Evolutionary conservation across 164 flowering plant species (phyloP).

Genomic region (Sedum album): DNA sequence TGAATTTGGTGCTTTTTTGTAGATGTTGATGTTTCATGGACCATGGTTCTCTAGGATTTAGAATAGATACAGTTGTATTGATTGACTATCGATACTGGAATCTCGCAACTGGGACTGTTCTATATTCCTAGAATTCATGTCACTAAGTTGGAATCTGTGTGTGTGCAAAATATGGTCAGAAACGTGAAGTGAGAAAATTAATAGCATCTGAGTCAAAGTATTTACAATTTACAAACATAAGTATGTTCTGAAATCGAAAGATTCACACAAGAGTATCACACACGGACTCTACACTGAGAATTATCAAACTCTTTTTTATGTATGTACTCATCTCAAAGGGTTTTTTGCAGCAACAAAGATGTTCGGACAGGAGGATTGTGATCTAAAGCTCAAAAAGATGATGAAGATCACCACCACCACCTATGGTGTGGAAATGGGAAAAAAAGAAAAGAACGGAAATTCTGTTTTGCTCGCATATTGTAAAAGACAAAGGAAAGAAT

Average conservation of each 20-base stretch:
- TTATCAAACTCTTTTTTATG: background rate
- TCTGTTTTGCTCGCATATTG: background rate
- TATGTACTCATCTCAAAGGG: background rate
- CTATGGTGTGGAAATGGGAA: background rate
- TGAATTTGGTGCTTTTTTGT: background rate
- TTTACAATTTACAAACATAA: background rate
- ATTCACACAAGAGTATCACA: constrained; percentile 4
- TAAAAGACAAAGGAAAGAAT: background rate
- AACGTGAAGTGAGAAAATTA: background rate
- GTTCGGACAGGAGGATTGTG: background rate
- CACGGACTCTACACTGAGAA: background rate
- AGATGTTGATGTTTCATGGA: background rate
- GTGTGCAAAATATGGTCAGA: background rate
- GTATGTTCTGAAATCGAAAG: background rate
- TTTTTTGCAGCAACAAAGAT: background rate
- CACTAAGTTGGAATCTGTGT: background rate
- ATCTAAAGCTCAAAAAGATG: constrained; percentile 8
- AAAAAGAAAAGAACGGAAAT: background rate
- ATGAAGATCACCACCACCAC: background rate
- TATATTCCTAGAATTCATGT: no score
- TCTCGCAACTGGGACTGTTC: no score
- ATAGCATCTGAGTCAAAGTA: background rate
- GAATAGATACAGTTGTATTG: background rate
- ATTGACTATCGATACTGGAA: background rate
- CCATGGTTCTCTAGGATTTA: no score